Base-by-base conservation (phyloP, 805 yeast genomes). In the Hanseniaspora occidentalis region DNA sequence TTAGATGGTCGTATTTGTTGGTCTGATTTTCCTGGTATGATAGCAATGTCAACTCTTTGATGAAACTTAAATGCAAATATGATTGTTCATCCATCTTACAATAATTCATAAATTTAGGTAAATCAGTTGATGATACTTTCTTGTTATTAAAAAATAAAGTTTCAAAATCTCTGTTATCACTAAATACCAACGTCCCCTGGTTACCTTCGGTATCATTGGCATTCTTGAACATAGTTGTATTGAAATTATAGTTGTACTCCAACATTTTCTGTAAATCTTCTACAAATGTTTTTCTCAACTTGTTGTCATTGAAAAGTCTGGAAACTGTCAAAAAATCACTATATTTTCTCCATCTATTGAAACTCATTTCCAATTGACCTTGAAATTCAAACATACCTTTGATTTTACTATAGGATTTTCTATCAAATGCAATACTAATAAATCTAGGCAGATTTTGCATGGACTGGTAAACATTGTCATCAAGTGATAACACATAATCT, bases 351-450 rank as follows among this genome's bases (percentile, higher is more conserved):
- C 22, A 33, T 11, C 35, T 37, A 16, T 37, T 33, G 21, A 31
- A 20, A 27, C 39, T 35, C 13, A 41, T 23, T 6, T 17, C 4
- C 11, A 33, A 21, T 18, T 38, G 24, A 9, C 29, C 23, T 14
- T 38, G 10, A 56, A 88, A 76, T 17, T 75, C 75, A 16, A 80
- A 50, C 56, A 85, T 74, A 1, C 85, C 79, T 22, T 69, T 65
- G 14, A 85, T 51, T 53, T 85, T 86, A 44, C 78, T 76, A 56
- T 70, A 83, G 0, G 80, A 69, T 17, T 69, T 66, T 19, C 69
- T 66, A 27, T 76, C 71, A 48, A 81, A 75, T 1, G 83, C 80
- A 17, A 65, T 61, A 10, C 62, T 54, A 13, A 75, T 56, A 50
- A 68, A 71, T 18, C 66, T 66, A 8, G 77, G 60, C 46, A 82